Evolutionary conservation across 1,284 basidiomycete species (phyloP), one percentile per base, ranked within the genome.

Genomic region (Termitomyces sp.): DNA sequence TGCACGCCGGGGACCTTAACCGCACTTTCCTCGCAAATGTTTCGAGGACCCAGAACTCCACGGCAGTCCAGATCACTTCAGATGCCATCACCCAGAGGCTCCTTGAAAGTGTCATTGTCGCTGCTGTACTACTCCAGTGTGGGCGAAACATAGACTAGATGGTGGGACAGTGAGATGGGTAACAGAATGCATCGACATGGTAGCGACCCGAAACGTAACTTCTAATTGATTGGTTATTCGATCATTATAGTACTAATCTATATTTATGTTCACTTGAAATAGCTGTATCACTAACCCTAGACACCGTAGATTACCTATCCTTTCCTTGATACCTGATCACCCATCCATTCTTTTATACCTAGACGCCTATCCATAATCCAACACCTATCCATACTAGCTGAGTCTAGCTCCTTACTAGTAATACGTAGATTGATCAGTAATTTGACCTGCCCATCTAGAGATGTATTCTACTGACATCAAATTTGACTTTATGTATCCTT

Each of bases 111-210:
- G 60, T 68, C 35, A 60, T 81, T n/a, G 64, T 76, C 6, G 78
- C 75, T 0, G 68, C 75, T 1, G 53, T 75, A 13, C 64, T 81
- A 16, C 63, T 81, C 39, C 77, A 76, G 50, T 78, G 69, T 31
- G 78, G 79, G 31, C 73, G 70, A 45, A 72, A 68, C 59, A 76
- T 80, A 16, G 79, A 80, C 53, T 80, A 66, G 28, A 19, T 19
- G 19, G 40, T 16, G 5, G 50, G 28, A 7, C 37, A 6, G n/a
- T n/a, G 10, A 7, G 40, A 26, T 37, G 13, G 10, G 1, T 19
- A 19, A 39, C 13, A 50, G 26, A 45, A 38, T 18, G 3, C 38
- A 18, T 34, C 39, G 26, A 18, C 4, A 9, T 16, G 7, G n/a
- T 24, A 9, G 26, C 24, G 2, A 19, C 21, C n/a, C 16, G 8